Conservation (phyloP, 2,329 filamentous ascomycete species). For the Aspergillus chevalieri region DNA sequence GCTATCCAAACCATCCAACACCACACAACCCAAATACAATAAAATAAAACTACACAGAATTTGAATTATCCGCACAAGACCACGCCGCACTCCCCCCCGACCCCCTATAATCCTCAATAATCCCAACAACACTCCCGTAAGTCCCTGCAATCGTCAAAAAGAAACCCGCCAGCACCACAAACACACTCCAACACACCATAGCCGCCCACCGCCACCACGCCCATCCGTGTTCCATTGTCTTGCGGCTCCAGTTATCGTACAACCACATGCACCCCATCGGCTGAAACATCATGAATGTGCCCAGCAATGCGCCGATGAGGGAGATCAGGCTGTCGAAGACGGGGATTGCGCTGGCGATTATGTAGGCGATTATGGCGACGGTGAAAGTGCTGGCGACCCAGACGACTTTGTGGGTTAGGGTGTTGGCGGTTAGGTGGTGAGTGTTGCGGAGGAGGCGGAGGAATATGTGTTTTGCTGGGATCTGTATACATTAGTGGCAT, state of each 20-base stretch:
- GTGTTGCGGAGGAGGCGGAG: conserved; percentile 12
- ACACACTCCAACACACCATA: conserved; percentile 19
- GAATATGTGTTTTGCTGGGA: conserved; percentile 13
- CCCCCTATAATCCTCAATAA: conserved; percentile 32
- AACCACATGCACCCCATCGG: conserved; percentile 18
- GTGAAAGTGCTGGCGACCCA: conserved; percentile 16
- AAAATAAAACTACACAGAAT: background rate
- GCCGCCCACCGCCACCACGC: conserved; percentile 6
- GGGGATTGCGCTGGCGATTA: conserved; percentile 17
- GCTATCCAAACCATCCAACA: no score
- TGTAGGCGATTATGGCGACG: conserved; percentile 11
- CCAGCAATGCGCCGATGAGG: conserved; percentile 15
- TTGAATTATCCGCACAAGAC: conserved; percentile 42
- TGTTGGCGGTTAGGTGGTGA: conserved; percentile 10
- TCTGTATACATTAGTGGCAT: background rate
- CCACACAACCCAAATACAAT: no score
- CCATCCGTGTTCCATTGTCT: background rate
- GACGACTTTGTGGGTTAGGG: conserved; percentile 10
- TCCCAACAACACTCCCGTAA: conserved; percentile 38
- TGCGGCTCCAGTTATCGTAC: conserved; percentile 28
- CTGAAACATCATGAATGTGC: conserved; percentile 13
- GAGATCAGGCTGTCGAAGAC: conserved; percentile 14
- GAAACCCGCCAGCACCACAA: conserved; percentile 30
- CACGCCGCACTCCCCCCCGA: conserved; percentile 34
- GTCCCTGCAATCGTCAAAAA: conserved; percentile 42